Base-by-base conservation (phyloP, 805 yeast species). In the Blastobotrys mokoenaii region DNA sequence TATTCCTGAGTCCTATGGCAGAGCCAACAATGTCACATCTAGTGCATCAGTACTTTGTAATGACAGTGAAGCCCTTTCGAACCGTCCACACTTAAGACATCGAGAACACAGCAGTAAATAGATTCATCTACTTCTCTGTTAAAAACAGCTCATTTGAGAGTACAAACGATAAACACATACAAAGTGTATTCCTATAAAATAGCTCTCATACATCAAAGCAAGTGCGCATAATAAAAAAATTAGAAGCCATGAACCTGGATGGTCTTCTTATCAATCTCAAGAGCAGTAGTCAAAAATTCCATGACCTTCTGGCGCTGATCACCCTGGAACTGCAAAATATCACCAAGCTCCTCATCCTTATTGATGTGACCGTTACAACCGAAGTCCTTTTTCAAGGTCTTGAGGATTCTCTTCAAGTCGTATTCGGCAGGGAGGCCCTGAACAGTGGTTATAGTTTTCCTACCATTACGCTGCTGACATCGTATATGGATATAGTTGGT, bases 381-480 rank as follows among this genome's bases (percentile, higher is more conserved):
- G 66, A 93, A 90, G 67, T 93, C 97, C 70, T 93, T 93, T 79
- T 93, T 90, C 63, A 90, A 75, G 49, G 87, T 95, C 68, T 87
- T 86, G 60, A 90, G 75, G 60, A 90, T 88, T 65, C 90, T 86
- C 76, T 90, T 90, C 67, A 84, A 73, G 66, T 90, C 98, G 70
- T 87, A 90, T 69, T 93, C 97, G 52, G 71, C 80, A 54, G 97
- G 97, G 51, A 90, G 78, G 64, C 98, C 98, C 73, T 93, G 97
- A 51, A 90, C 97, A 36, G 98, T 90, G 56, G 98, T 90, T 66
- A 90, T 79, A 53, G 97, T 90, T 73, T 90, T 90, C 74, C 97
- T 89, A 66, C 98, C 98, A 74, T 93, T 90, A 77, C 98, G 90
- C 75, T 90, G 98, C 73, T 90, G 98, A 67, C 94, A 90, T 77